These are phyloP conservation scores for Suillus discolor DNA, from an alignment of 768 basidiomycete genomes.

Conservation along the genomic window DNA sequence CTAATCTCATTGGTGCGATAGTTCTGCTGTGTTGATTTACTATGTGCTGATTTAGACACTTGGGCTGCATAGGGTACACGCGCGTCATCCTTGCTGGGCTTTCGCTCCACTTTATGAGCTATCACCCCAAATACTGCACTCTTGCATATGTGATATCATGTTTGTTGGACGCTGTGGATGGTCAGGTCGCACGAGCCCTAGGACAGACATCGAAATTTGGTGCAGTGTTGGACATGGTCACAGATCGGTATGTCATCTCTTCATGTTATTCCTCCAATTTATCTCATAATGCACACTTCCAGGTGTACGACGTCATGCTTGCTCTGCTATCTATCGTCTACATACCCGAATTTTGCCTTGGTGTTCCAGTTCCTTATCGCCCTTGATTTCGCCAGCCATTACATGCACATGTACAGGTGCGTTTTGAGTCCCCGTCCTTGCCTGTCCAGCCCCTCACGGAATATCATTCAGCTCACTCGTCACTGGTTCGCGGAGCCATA, in stretches of 20 bases:
- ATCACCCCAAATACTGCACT: conserved; percentile 92
- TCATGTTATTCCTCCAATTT: conserved; percentile 4
- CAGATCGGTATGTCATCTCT: conserved; percentile 73
- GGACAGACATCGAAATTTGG: conserved; percentile 96
- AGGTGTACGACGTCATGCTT: conserved; percentile 97
- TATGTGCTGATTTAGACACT: not conserved
- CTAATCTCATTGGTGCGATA: conserved; percentile 88
- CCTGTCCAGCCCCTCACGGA: not conserved
- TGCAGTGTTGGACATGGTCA: conserved; percentile 98
- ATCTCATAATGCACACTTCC: conserved; percentile 10
- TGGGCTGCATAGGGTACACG: conserved; percentile 66
- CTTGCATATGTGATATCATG: conserved; percentile 88
- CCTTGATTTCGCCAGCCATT: conserved; percentile 96
- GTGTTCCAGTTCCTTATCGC: conserved; percentile 95
- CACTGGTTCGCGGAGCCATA: conserved; percentile 93
- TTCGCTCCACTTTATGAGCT: conserved; percentile 91
- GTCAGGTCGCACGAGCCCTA: conserved; percentile 85
- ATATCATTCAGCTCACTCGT: conserved; percentile 72
- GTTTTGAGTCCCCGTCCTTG: conserved; percentile 19
- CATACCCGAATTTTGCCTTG: conserved; percentile 83
- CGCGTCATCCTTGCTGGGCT: conserved; percentile 90
- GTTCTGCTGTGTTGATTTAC: conserved; percentile 11
- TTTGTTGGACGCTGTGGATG: conserved; percentile 93
- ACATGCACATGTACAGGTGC: conserved; percentile 99
- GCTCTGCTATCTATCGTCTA: conserved; percentile 89